Conservation (phyloP, 257 asterid genomes). For the Buddleja alternifolia region DNA sequence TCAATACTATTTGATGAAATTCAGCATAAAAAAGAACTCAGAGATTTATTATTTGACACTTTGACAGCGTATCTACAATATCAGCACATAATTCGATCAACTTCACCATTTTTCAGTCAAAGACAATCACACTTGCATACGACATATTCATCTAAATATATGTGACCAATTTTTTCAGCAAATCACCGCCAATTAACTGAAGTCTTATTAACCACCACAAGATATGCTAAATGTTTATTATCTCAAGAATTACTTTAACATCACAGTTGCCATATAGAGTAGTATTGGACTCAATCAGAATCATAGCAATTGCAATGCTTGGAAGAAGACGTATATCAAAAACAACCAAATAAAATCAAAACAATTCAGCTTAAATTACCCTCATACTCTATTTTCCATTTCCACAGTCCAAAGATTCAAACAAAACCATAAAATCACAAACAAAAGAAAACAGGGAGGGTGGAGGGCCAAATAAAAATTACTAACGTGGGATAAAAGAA, state of each 20-base stretch:
- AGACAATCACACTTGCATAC: not conserved
- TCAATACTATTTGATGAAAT: not conserved
- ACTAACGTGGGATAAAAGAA: not conserved
- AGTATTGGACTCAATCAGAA: not conserved
- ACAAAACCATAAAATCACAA: not conserved
- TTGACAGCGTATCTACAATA: not conserved
- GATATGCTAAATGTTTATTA: not conserved
- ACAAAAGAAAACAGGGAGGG: not conserved
- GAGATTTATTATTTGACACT: not conserved
- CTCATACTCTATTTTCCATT: not conserved
- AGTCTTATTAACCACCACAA: not conserved
- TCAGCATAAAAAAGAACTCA: not conserved
- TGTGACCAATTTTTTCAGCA: not conserved
- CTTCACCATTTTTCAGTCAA: not conserved
- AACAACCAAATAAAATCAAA: not conserved
- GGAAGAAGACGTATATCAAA: not conserved
- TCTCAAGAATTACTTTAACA: not conserved
- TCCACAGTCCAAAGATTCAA: not conserved
- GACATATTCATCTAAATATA: not conserved
- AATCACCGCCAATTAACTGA: not conserved
- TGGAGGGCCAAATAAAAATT: not conserved
- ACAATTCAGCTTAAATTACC: not conserved
- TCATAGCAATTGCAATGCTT: not conserved
- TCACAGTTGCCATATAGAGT: not conserved
- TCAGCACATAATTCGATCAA: not conserved